phyloP scores from a whole-genome alignment of 768 basidiomycete genomes.

The Podaxis pistillaris region DNA sequence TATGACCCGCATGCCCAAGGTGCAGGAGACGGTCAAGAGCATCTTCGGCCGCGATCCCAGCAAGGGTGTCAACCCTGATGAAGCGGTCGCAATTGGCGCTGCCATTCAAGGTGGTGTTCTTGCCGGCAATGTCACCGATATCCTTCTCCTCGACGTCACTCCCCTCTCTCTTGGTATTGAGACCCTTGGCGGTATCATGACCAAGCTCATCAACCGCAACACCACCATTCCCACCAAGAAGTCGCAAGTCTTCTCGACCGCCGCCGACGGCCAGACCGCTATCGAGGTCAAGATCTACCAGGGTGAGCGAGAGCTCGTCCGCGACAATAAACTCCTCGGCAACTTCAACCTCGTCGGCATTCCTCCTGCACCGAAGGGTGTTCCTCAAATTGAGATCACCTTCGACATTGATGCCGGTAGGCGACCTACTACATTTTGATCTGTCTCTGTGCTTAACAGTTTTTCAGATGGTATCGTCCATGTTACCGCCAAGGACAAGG shows the following conservation, averaged over 20 bases:
- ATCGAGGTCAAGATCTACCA: slow-evolving; percentile 99
- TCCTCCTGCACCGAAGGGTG: slow-evolving; percentile 81
- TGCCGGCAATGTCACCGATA: slow-evolving; percentile 94
- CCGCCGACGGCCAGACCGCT: slow-evolving; percentile 98
- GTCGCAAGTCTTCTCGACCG: slow-evolving; percentile 98
- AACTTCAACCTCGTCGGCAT: slow-evolving; percentile 99
- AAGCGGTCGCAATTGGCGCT: slow-evolving; percentile 98
- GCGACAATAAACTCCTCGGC: slow-evolving; percentile 97
- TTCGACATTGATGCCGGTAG: slow-evolving; percentile 96
- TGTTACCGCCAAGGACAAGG: slow-evolving; percentile 94
- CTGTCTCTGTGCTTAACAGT: slow-evolving; percentile 11
- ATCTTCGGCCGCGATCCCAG: slow-evolving; percentile 96
- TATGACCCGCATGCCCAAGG: slow-evolving; percentile 97
- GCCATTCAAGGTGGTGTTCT: slow-evolving; percentile 98
- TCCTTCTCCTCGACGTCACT: slow-evolving; percentile 93
- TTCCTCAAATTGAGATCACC: slow-evolving; percentile 85
- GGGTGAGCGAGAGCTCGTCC: slow-evolving; percentile 97
- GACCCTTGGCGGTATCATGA: slow-evolving; percentile 99
- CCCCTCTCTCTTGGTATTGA: slow-evolving; percentile 96
- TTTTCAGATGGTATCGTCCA: slow-evolving; percentile 88
- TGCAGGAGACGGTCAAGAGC: slow-evolving; percentile 88
- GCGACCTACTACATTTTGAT: slow-evolving; percentile 19
- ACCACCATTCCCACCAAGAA: slow-evolving; percentile 99
- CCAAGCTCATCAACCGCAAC: slow-evolving; percentile 96
- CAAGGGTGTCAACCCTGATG: slow-evolving; percentile 99